Evolutionary conservation across 2,329 filamentous ascomycete genomes (phyloP), one percentile per base, ranked within the genome.

Genomic region (Neoscytalidium dimidiatum): DNA sequence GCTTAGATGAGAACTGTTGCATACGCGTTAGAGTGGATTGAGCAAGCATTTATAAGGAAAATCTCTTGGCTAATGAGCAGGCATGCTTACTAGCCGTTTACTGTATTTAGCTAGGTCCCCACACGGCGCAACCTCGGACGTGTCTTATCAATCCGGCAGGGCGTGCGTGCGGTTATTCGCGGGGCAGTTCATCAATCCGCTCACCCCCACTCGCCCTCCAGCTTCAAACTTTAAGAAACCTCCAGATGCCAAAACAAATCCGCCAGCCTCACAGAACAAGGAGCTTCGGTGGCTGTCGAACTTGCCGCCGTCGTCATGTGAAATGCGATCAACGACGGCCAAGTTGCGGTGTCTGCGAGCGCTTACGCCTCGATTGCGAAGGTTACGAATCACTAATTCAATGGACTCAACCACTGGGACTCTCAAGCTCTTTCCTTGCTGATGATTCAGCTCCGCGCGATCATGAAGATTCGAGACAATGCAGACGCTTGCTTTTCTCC

Each of bases 291-390:
- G 56, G 56, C 26, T 60, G 56, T 46, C 56, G 56, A 9, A 60
- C 56, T 5, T 60, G 56, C 5, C 56, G 56, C 8, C 56, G 56
- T 6, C 56, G 56, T 11, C 56, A 60, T 44, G 56, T 60, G 13
- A 60, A 60, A 33, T 60, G 56, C 28, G 56, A 60, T 19, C 56
- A 60, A n/a, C 28, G 19, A 3, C 56, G 56, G 6, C 56, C 41
- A 4, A 3, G 38, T n/a, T 60, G 56, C 56, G 17, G 38, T 7
- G 56, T 23, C 4, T 60, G 56, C 56, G 38, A 60, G n/a, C 56
- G 56, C 4, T 28, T 60, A 8, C 26, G 56, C 26, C 38, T 60
- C n/a, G 56, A 44, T 38, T 60, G 56, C n/a, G 56, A 60, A 13
- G 56, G 38, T 9, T 60, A 60, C 28, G 38, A 60, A 21, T 46